Percentiles rank a stretch among this genome's conserved stretches.
Evolutionary conservation across 2,329 filamentous ascomycete species (phyloP).

Genomic region (Hypocreales sp.): DNA sequence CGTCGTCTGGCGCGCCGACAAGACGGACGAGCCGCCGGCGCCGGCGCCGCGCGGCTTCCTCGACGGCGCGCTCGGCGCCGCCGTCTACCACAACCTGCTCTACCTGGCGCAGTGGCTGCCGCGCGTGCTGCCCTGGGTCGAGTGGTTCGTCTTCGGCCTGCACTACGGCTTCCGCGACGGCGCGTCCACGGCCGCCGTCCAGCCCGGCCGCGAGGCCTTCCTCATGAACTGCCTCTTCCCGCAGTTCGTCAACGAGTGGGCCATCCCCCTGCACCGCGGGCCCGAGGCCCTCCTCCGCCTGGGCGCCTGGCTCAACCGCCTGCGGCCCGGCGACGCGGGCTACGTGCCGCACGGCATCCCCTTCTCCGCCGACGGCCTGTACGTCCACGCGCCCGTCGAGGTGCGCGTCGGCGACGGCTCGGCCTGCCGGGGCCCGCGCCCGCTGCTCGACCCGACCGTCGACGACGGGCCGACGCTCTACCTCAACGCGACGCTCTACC

Average conservation of each 20-base stretch:
- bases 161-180: constrained; percentile 81
- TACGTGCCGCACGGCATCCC: constrained; percentile 58
- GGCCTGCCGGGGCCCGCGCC: constrained; percentile 17
- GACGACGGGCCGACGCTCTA: constrained; percentile 62
- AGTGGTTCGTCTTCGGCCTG: constrained; percentile 96
- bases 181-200: constrained; percentile 54
- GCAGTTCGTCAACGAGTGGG: constrained; percentile 99
- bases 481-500: constrained; percentile 79
- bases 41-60: constrained; percentile 66
- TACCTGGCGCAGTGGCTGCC: constrained; percentile 67
- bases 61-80: constrained; percentile 66
- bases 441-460: constrained; percentile 54
- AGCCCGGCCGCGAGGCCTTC: constrained; percentile 65
- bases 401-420: constrained; percentile 70
- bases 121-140: constrained; percentile 68
- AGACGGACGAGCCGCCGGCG: constrained; percentile 52
- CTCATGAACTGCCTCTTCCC: constrained; percentile 96
- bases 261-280: constrained; percentile 69
- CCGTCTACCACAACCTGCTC: constrained; percentile 83
- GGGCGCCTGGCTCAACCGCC: constrained; percentile 65
- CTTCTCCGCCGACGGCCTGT: constrained; percentile 63
- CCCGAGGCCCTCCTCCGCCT: constrained; percentile 76
- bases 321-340: constrained; percentile 44
- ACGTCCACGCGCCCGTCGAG: constrained; percentile 81
- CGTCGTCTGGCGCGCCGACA: constrained; percentile 80